Evolutionary conservation across 2,329 filamentous ascomycete genomes (phyloP), one percentile per base, ranked within the genome.

Genomic region (Coleophoma eucalyptorum): DNA sequence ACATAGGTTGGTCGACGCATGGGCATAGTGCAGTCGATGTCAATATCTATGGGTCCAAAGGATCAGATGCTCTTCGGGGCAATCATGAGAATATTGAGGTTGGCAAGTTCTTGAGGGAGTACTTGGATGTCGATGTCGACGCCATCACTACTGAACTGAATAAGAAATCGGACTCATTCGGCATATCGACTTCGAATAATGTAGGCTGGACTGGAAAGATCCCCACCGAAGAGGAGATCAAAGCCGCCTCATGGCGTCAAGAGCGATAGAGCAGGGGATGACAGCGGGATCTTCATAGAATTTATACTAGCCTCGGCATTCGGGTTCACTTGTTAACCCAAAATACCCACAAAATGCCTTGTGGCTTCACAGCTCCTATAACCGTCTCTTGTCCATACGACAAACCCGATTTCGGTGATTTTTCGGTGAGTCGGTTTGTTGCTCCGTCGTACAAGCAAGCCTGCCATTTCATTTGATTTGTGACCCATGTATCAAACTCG

Each of bases 11-110:
- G 94, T 86, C 82, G 56, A 96, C 92, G 0, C 93, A 97, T 67
- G 94, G 94, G 26, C 94, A 99, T 72, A 88, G 86, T 18, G 94
- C 87, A 47, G 91, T 94, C 7, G 94, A 99, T 66, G 94, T 99
- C 45, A 99, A 99, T 69, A 90, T 99, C 58, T 99, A 97, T 72
- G 87, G 89, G 48, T 92, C 88, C 0, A 77, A 78, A 43, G 84
- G 89, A 3, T 77, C 81, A 0, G 77, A 80, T 35, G 81, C 80
- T 41, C 75, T 78, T 13, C 76, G 96, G 6, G 93, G 93, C 7
- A 97, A 97, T 67, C 86, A 95, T 49, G 94, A 99, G 74, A 99
- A 99, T 66, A 97, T 86, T 0, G 91, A 97, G 21, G 79, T 99
- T 1, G 94, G 94, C 33, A 74, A 80, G 42, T 99, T 97, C 67